Evolutionary conservation across 371 early-diverging fungal genomes (phyloP).

Genomic region (Mucor piriformis): DNA sequence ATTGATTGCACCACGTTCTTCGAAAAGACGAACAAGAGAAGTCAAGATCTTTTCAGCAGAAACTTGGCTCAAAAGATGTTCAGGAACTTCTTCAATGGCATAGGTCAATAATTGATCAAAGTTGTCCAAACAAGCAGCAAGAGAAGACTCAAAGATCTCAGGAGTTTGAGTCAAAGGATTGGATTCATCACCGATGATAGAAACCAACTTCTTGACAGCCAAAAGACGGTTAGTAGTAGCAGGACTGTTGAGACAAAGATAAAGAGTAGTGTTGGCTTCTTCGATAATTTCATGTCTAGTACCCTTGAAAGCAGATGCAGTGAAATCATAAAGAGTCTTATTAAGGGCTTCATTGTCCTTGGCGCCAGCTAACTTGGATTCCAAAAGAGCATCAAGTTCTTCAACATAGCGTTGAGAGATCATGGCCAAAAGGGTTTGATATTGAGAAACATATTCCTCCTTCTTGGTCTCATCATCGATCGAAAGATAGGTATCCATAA

Average conservation of each 20-base stretch:
- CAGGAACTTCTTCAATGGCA: constrained; percentile 37
- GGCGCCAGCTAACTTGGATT: constrained; percentile 37
- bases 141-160: constrained; percentile 55
- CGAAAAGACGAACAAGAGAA: constrained; percentile 27
- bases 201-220: constrained; percentile 62
- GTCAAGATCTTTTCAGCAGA: constrained; percentile 41
- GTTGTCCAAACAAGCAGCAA: constrained; percentile 57
- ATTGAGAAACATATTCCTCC: constrained; percentile 34
- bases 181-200: constrained; percentile 48
- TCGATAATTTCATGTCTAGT: constrained; percentile 66
- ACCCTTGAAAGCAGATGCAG: constrained; percentile 61
- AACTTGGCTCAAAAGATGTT: constrained; percentile 36
- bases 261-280: constrained; percentile 73
- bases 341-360: constrained; percentile 30
- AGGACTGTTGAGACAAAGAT: constrained; percentile 71
- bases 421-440: constrained; percentile 46
- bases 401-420: constrained; percentile 61
- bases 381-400: constrained; percentile 58
- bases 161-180: constrained; percentile 38
- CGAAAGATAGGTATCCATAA: constrained; percentile 49
- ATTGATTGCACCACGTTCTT: constrained; percentile 31
- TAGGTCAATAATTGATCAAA: constrained; percentile 49
- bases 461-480: constrained; percentile 26
- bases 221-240: constrained; percentile 63
- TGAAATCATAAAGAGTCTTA: constrained; percentile 60